Percentiles rank a stretch among this genome's conserved stretches.
These are phyloP conservation scores for Aspergillus indologenus DNA, from an alignment of 495 filamentous ascomycete species.

Conservation along the genomic window DNA sequence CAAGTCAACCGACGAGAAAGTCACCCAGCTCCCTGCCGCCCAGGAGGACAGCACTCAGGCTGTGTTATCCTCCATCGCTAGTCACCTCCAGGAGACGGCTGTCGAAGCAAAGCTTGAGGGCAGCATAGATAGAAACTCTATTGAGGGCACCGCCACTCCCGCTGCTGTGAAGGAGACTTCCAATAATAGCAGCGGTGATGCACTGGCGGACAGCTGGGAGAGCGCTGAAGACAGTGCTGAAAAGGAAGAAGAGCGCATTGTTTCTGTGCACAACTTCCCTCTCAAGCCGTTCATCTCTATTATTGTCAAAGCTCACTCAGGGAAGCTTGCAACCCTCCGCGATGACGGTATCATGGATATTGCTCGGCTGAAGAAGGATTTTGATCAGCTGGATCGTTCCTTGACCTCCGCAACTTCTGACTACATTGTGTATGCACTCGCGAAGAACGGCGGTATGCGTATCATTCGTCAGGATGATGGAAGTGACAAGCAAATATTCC, in stretches of 20 bases:
- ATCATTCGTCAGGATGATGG: conserved; percentile 94
- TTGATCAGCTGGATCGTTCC: conserved; percentile 94
- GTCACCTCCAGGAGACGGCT: conserved; percentile 35
- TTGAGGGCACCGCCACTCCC: conserved; percentile 41
- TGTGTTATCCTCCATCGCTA: conserved; percentile 32
- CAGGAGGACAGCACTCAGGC: conserved; percentile 35
- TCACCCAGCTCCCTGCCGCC: conserved; percentile 21
- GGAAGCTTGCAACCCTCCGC: conserved; percentile 52
- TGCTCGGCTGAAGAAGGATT: conserved; percentile 90
- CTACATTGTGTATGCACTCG: conserved; percentile 90
- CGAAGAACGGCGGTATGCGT: conserved; percentile 84
- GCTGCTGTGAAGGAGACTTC: conserved; percentile 58
- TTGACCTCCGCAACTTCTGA: conserved; percentile 84
- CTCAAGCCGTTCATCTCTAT: conserved; percentile 94
- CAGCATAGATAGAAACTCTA: conserved; percentile 23
- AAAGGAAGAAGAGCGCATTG: conserved; percentile 61
- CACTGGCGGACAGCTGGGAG: conserved; percentile 67
- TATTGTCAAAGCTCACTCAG: conserved; percentile 35
- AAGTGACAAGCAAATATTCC: conserved; percentile 83
- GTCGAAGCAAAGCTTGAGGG: conserved; percentile 24
- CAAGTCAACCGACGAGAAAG: conserved; percentile 42
- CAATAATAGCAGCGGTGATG: conserved; percentile 55
- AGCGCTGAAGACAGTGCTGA: conserved; percentile 72
- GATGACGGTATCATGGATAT: conserved; percentile 80
- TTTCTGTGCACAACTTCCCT: conserved; percentile 90